Percentiles rank a stretch among this genome's conserved stretches.
Conservation (phyloP, 2,329 filamentous ascomycete species). For the Teratosphaeria pseudoeucalypti region DNA sequence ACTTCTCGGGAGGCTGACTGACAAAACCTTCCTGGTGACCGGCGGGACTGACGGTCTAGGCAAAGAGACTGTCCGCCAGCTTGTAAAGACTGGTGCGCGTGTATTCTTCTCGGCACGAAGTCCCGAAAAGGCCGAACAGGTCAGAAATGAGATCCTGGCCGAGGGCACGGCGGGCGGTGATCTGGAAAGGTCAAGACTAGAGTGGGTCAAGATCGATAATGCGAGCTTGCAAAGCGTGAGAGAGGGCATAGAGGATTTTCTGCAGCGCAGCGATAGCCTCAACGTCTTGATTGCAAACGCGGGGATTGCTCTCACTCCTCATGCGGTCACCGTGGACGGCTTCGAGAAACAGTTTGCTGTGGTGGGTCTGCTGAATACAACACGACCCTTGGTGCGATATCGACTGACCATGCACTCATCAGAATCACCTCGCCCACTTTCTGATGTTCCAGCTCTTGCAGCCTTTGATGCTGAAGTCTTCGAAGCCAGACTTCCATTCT, state of each 20-base stretch:
- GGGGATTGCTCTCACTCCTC: conserved; percentile 30
- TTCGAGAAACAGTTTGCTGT: conserved; percentile 43
- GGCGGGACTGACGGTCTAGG: conserved; percentile 33
- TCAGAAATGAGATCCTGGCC: conserved; percentile 12
- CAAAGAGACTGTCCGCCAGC: conserved; percentile 31
- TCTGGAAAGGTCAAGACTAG: background rate
- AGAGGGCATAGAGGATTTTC: conserved; percentile 19
- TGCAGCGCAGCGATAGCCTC: conserved; percentile 23
- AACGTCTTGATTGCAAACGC: conserved; percentile 36
- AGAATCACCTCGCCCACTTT: conserved; percentile 46
- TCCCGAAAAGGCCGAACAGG: conserved; percentile 1
- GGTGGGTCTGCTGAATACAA: too few relatives aligned
- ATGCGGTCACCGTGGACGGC: conserved; percentile 33
- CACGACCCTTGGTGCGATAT: too few relatives aligned
- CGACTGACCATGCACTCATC: too few relatives aligned
- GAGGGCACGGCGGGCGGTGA: conserved; percentile 2
- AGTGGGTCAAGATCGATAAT: conserved; percentile 12
- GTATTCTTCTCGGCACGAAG: conserved; percentile 4
- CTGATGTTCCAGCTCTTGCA: conserved; percentile 44
- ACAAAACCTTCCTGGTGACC: conserved; percentile 30
- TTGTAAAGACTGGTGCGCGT: conserved; percentile 4
- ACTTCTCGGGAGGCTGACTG: conserved; percentile 22
- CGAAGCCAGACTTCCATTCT: conserved; percentile 30
- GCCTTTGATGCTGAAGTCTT: conserved; percentile 30
- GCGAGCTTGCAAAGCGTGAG: conserved; percentile 18